A percentile compares a stretch with the other conserved stretches of the same genome.
Conservation (phyloP, 176 grass and related monocot species). For the Oryza glaberrima region DNA sequence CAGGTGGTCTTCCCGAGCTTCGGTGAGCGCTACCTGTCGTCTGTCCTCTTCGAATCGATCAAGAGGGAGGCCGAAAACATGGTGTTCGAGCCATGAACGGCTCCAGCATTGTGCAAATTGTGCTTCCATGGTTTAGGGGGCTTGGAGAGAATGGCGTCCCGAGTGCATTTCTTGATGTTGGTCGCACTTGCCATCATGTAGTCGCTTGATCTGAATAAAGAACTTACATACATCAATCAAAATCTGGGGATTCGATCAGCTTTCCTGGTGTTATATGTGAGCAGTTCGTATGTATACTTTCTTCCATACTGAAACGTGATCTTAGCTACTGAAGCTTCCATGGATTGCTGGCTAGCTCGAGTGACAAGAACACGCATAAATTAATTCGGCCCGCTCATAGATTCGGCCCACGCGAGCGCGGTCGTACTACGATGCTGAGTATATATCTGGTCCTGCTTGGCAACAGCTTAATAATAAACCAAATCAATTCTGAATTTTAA, state of each 20-base stretch:
- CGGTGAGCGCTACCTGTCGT: conserved; percentile 33
- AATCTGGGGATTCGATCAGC: not conserved
- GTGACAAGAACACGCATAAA: not conserved
- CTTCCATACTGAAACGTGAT: not conserved
- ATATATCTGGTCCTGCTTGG: not conserved
- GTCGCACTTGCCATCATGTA: not conserved
- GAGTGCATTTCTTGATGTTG: not conserved
- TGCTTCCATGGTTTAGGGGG: not conserved
- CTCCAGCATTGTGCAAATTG: not conserved
- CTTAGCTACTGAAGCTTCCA: not conserved
- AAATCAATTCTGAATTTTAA: not conserved
- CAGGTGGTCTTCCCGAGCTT: conserved; percentile 36
- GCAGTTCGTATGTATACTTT: not conserved
- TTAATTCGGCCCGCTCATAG: no score
- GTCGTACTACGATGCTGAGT: no score
- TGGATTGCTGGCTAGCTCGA: not conserved
- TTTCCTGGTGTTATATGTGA: not conserved
- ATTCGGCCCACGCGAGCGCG: not conserved
- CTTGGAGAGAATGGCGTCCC: not conserved
- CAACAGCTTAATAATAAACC: no score
- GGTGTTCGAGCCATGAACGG: conserved; percentile 11
- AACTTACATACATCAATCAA: not conserved
- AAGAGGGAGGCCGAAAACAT: conserved; percentile 35
- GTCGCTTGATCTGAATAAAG: not conserved
- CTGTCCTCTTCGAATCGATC: conserved; percentile 26